These are phyloP conservation scores for Russula sp. DNA, from an alignment of 768 basidiomycete genomes.

Conservation along the genomic window DNA sequence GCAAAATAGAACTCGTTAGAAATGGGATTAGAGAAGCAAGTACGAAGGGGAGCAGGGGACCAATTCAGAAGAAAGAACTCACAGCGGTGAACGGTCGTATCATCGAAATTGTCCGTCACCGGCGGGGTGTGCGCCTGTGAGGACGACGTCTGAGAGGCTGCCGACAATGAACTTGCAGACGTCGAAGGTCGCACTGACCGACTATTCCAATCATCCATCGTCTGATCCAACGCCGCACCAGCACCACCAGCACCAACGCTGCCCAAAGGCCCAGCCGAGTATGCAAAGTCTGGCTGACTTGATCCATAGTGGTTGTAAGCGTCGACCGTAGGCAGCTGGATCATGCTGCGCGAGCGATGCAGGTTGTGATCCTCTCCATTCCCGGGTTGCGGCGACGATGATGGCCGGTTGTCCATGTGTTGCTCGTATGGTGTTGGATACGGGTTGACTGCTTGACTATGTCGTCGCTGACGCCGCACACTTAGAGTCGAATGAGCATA, in stretches of 20 bases:
- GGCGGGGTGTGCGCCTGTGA: conserved; percentile 81
- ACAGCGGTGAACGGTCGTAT: conserved; percentile 81
- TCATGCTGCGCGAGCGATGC: conserved; percentile 79
- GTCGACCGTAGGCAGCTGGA: conserved; percentile 68
- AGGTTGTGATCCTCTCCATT: conserved; percentile 44
- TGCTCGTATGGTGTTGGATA: conserved; percentile 77
- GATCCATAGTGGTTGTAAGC: conserved; percentile 27
- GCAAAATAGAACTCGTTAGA: conserved; percentile 23
- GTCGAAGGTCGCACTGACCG: conserved; percentile 67
- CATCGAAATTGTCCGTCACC: conserved; percentile 55
- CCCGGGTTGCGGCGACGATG: conserved; percentile 25
- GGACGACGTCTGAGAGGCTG: conserved; percentile 68
- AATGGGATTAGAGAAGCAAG: conserved; percentile 5
- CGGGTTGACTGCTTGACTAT: conserved; percentile 83
- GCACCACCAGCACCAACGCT: conserved; percentile 24
- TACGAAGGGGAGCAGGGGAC: neutral
- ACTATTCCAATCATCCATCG: conserved; percentile 27
- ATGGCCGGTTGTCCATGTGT: conserved; percentile 27
- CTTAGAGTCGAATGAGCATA: conserved; percentile 51
- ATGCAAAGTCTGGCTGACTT: conserved; percentile 67
- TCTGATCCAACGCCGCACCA: conserved; percentile 27
- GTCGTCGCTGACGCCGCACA: conserved; percentile 67
- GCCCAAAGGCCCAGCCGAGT: conserved; percentile 50
- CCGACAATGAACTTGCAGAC: conserved; percentile 69
- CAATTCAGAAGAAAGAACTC: conserved; percentile 37